These are phyloP conservation scores for Aspergillus funiculosus DNA, from an alignment of 495 filamentous ascomycete species.

Conservation along the genomic window DNA sequence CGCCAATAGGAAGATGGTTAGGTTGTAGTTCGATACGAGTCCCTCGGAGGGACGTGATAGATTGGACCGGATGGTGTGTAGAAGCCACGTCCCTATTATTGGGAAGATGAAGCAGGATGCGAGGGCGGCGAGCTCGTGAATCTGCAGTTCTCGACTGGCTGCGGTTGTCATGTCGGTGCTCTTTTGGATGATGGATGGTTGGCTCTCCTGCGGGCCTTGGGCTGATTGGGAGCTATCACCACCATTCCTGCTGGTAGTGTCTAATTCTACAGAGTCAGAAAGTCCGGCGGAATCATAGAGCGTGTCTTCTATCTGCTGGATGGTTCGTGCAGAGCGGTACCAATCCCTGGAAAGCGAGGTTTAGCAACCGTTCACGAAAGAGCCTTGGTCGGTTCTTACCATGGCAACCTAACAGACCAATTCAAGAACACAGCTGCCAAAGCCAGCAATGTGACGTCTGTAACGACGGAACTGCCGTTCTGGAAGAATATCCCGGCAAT, in stretches of 20 bases:
- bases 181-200: constrained; percentile 1
- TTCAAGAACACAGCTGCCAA: constrained; percentile 83
- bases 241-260: no score
- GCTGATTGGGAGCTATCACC: constrained; percentile 43
- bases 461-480: constrained; percentile 75
- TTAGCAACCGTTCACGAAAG: constrained; percentile 6
- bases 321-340: constrained; percentile 75
- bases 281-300: constrained; percentile 42
- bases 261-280: constrained; percentile 11
- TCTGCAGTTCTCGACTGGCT: constrained; percentile 60
- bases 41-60: constrained; percentile 80
- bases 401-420: constrained; percentile 87
- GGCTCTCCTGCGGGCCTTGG: constrained; percentile 31
- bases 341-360: constrained; percentile 57
- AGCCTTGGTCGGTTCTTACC: constrained; percentile 43
- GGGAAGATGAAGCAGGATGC: constrained; percentile 75
- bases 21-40: constrained; percentile 83
- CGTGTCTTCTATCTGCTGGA: constrained; percentile 44
- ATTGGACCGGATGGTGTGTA: constrained; percentile 67
- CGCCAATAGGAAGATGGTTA: constrained; percentile 88
- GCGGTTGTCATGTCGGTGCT: constrained; percentile 18
- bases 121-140: constrained; percentile 69
- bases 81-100: constrained; percentile 66
- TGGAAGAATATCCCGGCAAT: constrained; percentile 78
- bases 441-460: constrained; percentile 73